Base-by-base conservation (phyloP, 495 filamentous ascomycete species). In the Chaetomium cochliodes region DNA sequence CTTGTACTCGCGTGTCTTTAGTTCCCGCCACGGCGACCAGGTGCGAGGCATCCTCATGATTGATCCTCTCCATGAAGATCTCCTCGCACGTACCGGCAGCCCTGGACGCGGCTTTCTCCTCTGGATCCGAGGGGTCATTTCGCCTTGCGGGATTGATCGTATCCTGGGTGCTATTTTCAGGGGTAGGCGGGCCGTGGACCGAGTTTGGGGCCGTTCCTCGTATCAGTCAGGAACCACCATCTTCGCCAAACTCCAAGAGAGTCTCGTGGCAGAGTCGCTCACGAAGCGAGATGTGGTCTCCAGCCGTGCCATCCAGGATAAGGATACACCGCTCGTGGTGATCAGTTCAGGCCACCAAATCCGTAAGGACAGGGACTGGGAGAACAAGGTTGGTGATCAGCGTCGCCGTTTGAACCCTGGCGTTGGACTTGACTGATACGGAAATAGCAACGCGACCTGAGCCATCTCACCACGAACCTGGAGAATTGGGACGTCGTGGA, bases 211-310 rank as follows among this genome's bases (percentile, higher is more conserved):
- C 5, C 80, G 84, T 26, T 84, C 85, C 8, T 86, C 91, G 0
- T 89, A 92, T 67, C 91, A 96, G 74, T 84, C 80, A 18, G 92
- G 89, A 16, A 91, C 88, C 66, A 88, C 84, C 69, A 87, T 97
- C 72, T 94, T 92, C 70, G 89, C 91, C 5, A 92, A 93, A 72
- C 80, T 98, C 42, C 94, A 98, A 75, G 94, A 98, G 78, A 93
- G 89, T 62, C 78, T 97, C 1, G 92, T 96, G 22, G 94, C 92
- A 12, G 81, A 87, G 61, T 88, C 87, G 3, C 84, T 97, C 58
- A 91, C 91, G 20, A 88, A 86, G 66, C 90, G 88, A 26, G 94
- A 98, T 67, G 85, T 96, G 25, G 80, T 81, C 49, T 87, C 86
- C 46, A 90, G 92, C 52, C 79, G 87, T 42, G 86, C 86, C 50